Base-by-base conservation (phyloP, 1,139 yeast genomes). In the Debaryomyces psychrophilus region DNA sequence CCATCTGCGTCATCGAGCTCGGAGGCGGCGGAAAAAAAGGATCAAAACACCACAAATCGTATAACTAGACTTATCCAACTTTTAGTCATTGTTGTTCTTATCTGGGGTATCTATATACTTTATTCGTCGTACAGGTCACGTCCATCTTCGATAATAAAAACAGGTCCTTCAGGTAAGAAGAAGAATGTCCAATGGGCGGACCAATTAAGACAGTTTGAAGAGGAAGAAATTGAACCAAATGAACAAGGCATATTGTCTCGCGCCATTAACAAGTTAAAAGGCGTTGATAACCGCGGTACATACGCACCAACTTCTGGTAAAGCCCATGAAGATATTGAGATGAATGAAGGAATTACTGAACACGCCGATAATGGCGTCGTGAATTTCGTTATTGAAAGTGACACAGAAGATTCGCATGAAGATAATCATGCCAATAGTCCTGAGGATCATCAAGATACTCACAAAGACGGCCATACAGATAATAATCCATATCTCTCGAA, bases 111-210 rank as follows among this genome's bases (percentile, higher is more conserved):
- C 8, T 73, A 70, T 50, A 64, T 72, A 27, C 59, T 75, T 46
- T 67, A 72, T 59, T 49, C 67, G 22, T 58, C 73, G 15, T 73
- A 70, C 58, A 62, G 56, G 48, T 59, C 77, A n/a, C 56, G 71
- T 33, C 79, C 81, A 5, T 62, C 78, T 1, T 73, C 79, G 5
- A 70, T 71, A 43, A 74, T 75, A 50, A 73, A 72, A 47, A 63
- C 72, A 7, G 60, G 66, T 20, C 56, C 68, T n/a, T 54, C 69
- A 2, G 65, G 68, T 4, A 70, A 68, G 54, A 77, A 77, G 64
- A 80, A 80, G 60, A 77, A 73, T 49, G 85, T 81, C 11, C 83
- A 77, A 59, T 81, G 85, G 85, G 77, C 81, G 7, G 84, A 80
- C 55, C 79, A 77, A 57, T 58, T 76, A 46, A 57, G 74, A 47